These are phyloP conservation scores for Musa acuminata DNA, from an alignment of 176 grass and related monocot genomes.

Conservation along the genomic window DNA sequence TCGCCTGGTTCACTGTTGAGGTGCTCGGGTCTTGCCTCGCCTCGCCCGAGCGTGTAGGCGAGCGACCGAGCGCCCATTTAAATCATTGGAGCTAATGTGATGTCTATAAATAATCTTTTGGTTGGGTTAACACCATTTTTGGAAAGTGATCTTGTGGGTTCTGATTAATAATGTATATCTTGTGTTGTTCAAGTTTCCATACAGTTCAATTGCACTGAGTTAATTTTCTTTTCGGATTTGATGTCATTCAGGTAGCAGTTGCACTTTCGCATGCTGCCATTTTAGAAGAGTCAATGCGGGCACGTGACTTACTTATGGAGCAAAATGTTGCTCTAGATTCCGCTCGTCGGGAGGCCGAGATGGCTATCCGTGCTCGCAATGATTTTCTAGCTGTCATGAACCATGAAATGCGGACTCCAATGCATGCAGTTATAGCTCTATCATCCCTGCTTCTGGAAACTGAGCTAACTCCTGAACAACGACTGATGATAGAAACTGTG, in stretches of 20 bases:
- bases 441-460: slow-evolving; percentile 91
- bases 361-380: slow-evolving; percentile 88
- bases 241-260: slow-evolving; percentile 63
- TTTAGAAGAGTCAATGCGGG: slow-evolving; percentile 96
- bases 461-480: slow-evolving; percentile 77
- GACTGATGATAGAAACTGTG: slow-evolving; percentile 84
- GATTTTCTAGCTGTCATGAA: slow-evolving; percentile 99
- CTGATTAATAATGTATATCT: too few relatives aligned
- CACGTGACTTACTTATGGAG: slow-evolving; percentile 83
- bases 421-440: slow-evolving; percentile 92
- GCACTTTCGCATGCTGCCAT: slow-evolving; percentile 94
- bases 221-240: not conserved
- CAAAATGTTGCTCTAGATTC: slow-evolving; percentile 93
- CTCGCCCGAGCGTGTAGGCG: too few relatives aligned
- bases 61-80: too few relatives aligned
- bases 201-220: not conserved
- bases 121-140: too few relatives aligned
- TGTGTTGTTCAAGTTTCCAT: not conserved
- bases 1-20: too few relatives aligned
- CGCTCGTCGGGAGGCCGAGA: slow-evolving; percentile 82
- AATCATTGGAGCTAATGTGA: too few relatives aligned
- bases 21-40: too few relatives aligned
- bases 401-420: slow-evolving; percentile 96
- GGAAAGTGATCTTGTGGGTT: too few relatives aligned
- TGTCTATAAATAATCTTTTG: too few relatives aligned